phyloP scores from a whole-genome alignment of 352 stramenopile genomes.

The Globisporangium cylindrosporum region DNA sequence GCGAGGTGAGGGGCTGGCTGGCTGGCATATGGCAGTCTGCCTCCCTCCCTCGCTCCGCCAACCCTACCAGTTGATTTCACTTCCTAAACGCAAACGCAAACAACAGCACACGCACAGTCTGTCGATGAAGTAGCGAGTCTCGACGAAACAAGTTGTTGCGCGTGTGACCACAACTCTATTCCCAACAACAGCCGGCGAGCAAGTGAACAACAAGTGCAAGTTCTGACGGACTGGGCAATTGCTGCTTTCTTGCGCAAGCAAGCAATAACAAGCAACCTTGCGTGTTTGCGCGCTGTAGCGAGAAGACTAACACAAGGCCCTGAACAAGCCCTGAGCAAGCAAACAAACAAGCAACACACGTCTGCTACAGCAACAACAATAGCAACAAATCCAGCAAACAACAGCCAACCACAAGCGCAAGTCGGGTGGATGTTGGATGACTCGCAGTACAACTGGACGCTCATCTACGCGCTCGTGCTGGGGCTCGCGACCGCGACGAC shows the following conservation, averaged over 20 bases:
- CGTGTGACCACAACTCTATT: neutral
- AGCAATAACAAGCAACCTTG: neutral
- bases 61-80: neutral
- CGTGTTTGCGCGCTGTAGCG: neutral
- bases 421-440: constrained; percentile 40
- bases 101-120: neutral
- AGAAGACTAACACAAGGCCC: too few species aligned
- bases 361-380: neutral
- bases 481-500: constrained; percentile 39
- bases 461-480: constrained; percentile 55
- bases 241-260: neutral
- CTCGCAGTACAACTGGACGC: constrained; percentile 52
- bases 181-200: neutral
- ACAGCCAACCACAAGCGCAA: neutral
- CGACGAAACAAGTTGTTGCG: neutral
- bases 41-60: neutral
- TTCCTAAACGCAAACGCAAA: neutral
- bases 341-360: neutral
- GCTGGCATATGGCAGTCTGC: neutral
- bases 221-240: neutral
- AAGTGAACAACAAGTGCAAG: neutral
- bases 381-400: neutral
- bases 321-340: neutral
- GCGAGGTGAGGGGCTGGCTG: neutral
- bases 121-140: neutral